Conservation (phyloP, 2,329 filamentous ascomycete genomes). For the Aspergillus tamarii region DNA sequence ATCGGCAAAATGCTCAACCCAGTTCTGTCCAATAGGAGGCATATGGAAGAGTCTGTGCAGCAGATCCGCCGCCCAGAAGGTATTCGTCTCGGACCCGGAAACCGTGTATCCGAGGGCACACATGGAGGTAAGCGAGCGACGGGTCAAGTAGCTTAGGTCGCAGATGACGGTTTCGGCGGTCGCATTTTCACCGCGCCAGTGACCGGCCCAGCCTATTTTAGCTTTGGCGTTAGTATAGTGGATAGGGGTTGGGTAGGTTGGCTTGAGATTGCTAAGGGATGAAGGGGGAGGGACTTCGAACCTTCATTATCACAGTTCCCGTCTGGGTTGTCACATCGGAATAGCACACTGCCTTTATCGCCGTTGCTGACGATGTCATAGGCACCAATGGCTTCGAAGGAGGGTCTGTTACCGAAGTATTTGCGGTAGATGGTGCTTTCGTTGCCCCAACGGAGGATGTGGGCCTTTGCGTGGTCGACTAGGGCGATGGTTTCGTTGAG, state of each 20-base stretch:
- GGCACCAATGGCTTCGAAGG: slow-evolving; percentile 63
- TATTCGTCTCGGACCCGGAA: slow-evolving; percentile 57
- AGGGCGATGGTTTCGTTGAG: slow-evolving; percentile 63
- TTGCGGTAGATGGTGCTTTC: slow-evolving; percentile 63
- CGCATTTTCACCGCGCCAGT: slow-evolving; percentile 68
- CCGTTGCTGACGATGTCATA: slow-evolving; percentile 63
- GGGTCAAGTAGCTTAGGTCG: slow-evolving; percentile 61
- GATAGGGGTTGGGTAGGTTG: not conserved
- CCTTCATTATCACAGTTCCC: slow-evolving; percentile 60
- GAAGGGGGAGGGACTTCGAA: slow-evolving; percentile 33
- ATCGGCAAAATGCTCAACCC: slow-evolving; percentile 66
- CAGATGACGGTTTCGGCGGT: slow-evolving; percentile 72
- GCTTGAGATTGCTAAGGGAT: not conserved
- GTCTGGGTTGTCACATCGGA: slow-evolving; percentile 71
- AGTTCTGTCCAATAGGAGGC: slow-evolving; percentile 60
- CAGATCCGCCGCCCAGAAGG: slow-evolving; percentile 68
- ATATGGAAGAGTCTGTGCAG: slow-evolving; percentile 69
- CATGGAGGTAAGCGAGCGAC: slow-evolving; percentile 61
- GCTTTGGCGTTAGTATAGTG: not conserved
- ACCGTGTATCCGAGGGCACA: slow-evolving; percentile 68
- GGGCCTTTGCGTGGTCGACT: slow-evolving; percentile 64
- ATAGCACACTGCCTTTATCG: slow-evolving; percentile 60
- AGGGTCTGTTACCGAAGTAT: slow-evolving; percentile 67
- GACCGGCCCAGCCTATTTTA: slow-evolving; percentile 64
- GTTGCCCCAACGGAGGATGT: slow-evolving; percentile 55